Percentiles rank a stretch among this genome's conserved stretches.
Conservation (phyloP, 2,329 filamentous ascomycete genomes). For the Cercospora citrullina region DNA sequence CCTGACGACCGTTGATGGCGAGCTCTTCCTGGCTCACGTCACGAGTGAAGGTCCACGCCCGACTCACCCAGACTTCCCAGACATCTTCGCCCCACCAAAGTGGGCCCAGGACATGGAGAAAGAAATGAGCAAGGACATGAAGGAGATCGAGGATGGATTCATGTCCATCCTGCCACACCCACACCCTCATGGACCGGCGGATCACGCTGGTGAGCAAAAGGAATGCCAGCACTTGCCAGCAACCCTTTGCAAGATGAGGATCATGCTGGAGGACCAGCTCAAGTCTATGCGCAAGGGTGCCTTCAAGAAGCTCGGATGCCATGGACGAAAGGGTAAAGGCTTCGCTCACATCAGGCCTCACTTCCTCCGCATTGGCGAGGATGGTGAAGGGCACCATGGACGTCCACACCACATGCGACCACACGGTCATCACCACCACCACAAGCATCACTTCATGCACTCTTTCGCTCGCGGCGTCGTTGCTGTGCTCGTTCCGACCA, state of each 20-base stretch:
- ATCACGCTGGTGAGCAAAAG: constrained; percentile 31
- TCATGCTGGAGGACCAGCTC: constrained; percentile 51
- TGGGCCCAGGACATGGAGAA: constrained; percentile 14
- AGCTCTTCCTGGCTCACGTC: constrained; percentile 55
- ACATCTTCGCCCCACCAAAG: constrained; percentile 18
- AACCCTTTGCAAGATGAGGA: constrained; percentile 58
- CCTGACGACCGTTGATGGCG: constrained; percentile 58
- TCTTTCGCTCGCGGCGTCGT: constrained; percentile 55
- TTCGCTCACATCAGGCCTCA: constrained; percentile 34
- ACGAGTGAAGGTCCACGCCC: constrained; percentile 6
- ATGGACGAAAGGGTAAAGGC: constrained; percentile 31
- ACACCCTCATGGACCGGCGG: constrained; percentile 9
- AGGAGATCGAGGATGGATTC: constrained; percentile 14
- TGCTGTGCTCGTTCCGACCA: constrained; percentile 66
- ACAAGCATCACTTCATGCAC: constrained; percentile 47
- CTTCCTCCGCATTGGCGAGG: constrained; percentile 32
- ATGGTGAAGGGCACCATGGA: constrained; percentile 24
- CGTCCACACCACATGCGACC: constrained; percentile 32
- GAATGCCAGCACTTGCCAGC: constrained; percentile 45
- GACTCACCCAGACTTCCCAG: constrained; percentile 15
- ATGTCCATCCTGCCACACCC: constrained; percentile 15
- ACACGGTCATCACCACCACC: constrained; percentile 34
- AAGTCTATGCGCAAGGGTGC: constrained; percentile 43
- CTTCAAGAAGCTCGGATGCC: constrained; percentile 31
- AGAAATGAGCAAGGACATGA: constrained; percentile 13